A percentile compares a stretch with the other conserved stretches of the same genome.
Evolutionary conservation across 208 protist species (phyloP).

Genomic region (Borovskyia barvae): DNA sequence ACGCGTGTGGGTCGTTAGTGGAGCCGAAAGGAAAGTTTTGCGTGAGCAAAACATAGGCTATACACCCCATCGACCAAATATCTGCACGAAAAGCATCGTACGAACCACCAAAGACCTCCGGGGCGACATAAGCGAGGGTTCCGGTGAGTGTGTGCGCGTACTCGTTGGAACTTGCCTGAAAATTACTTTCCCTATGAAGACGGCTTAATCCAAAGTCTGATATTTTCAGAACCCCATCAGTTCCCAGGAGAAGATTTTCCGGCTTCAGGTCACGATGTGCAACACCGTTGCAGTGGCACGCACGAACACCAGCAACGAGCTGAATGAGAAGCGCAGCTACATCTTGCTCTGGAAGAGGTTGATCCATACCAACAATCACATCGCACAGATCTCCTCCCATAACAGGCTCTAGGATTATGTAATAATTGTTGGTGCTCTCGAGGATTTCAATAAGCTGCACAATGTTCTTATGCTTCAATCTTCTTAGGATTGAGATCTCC

Average conservation of each 20-base stretch:
- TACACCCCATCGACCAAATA: conserved; percentile 88
- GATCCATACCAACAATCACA: conserved; percentile 55
- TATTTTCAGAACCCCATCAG: conserved; percentile 74
- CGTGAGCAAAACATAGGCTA: conserved; percentile 80
- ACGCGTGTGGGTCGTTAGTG: conserved; percentile 36
- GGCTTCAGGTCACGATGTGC: conserved; percentile 94
- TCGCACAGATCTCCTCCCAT: conserved; percentile 84
- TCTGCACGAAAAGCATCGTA: conserved; percentile 88
- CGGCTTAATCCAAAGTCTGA: conserved; percentile 88
- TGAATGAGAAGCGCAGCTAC: conserved; percentile 74
- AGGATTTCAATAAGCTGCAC: conserved; percentile 85
- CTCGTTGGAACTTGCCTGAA: conserved; percentile 51
- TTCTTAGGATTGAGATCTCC: conserved; percentile 81
- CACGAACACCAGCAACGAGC: conserved; percentile 61
- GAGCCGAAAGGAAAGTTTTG: conserved; percentile 87
- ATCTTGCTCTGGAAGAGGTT: conserved; percentile 54
- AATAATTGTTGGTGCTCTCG: conserved; percentile 83
- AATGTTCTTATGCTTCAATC: conserved; percentile 81
- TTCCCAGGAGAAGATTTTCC: conserved; percentile 91
- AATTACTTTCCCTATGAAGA: conserved; percentile 73
- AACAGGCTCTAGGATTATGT: conserved; percentile 87
- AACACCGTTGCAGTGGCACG: conserved; percentile 79
- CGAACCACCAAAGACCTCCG: conserved; percentile 70
- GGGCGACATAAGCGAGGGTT: conserved; percentile 79
- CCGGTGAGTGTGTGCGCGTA: conserved; percentile 77